A percentile compares a stretch with the other conserved stretches of the same genome.
Evolutionary conservation across 2,329 filamentous ascomycete genomes (phyloP).

Genomic region (Colletotrichum sp.): DNA sequence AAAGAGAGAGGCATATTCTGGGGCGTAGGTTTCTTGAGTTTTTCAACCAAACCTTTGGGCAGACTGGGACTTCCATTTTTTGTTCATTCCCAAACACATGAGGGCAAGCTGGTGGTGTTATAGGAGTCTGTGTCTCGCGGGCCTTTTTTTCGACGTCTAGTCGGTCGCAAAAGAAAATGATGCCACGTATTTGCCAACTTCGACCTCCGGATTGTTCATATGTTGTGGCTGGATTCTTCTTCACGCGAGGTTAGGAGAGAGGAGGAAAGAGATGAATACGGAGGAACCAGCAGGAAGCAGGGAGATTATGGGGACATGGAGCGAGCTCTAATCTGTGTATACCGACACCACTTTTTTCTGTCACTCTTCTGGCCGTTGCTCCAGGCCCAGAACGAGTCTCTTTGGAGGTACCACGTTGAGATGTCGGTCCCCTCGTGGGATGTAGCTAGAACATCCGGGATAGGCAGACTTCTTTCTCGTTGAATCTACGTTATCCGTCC

Average conservation of each 20-base stretch:
- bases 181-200: conserved; percentile 19
- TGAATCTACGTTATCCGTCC: conserved; percentile 19
- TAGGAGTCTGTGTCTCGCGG: conserved; percentile 17
- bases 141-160: conserved; percentile 12
- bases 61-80: conserved; percentile 19
- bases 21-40: conserved; percentile 21
- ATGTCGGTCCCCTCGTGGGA: neutral
- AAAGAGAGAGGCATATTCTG: conserved; percentile 22
- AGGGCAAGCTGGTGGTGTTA: conserved; percentile 22
- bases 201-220: conserved; percentile 9
- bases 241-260: neutral
- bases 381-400: neutral
- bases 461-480: conserved; percentile 16
- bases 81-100: conserved; percentile 22
- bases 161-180: conserved; percentile 17
- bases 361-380: neutral
- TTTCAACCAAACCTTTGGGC: conserved; percentile 21
- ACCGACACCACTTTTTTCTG: conserved; percentile 1
- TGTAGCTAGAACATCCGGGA: conserved; percentile 15
- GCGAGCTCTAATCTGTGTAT: conserved; percentile 21
- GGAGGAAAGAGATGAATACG: neutral
- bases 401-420: conserved; percentile 1
- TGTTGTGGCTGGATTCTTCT: conserved; percentile 11
- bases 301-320: neutral
- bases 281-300: neutral